phyloP scores from a whole-genome alignment of 2,329 filamentous ascomycete genomes.

The Endoconidiophora laricicola region DNA sequence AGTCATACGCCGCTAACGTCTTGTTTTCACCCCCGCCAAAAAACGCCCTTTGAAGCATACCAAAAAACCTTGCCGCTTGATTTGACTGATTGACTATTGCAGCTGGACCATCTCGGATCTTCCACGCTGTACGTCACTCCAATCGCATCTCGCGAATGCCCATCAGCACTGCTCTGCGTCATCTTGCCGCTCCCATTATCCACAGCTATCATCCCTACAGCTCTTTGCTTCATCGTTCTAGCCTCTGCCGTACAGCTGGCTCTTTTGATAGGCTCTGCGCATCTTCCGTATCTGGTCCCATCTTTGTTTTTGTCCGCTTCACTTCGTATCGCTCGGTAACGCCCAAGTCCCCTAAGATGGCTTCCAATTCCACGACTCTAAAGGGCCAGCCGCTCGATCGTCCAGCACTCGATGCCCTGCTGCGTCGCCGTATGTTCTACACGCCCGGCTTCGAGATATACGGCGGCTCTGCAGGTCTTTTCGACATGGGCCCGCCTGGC shows the following conservation, averaged over 20 bases:
- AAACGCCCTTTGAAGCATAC: too few relatives aligned
- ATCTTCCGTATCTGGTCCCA: too few relatives aligned
- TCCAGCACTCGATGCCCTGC: slow-evolving; percentile 62
- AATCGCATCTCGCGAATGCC: slow-evolving; percentile 7
- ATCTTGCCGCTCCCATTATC: too few relatives aligned
- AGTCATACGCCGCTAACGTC: neutral
- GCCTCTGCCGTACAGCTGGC: slow-evolving; percentile 2
- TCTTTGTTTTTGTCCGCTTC: neutral
- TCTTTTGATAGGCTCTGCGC: too few relatives aligned
- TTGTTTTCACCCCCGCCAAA: too few relatives aligned
- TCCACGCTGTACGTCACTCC: slow-evolving; percentile 1
- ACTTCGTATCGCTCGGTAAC: slow-evolving; percentile 2
- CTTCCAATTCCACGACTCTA: slow-evolving; percentile 50
- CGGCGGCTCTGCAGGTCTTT: slow-evolving; percentile 72
- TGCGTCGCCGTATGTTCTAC: slow-evolving; percentile 82
- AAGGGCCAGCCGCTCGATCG: slow-evolving; percentile 85
- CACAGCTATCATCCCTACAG: too few relatives aligned
- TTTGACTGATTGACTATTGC: too few relatives aligned
- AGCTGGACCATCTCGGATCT: too few relatives aligned
- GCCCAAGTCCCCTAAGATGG: slow-evolving; percentile 23
- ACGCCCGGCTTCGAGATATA: slow-evolving; percentile 95
- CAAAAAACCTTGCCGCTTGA: too few relatives aligned
- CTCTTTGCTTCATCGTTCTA: neutral
- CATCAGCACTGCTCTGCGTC: neutral
- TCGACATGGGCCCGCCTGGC: slow-evolving; percentile 84